phyloP scores from a whole-genome alignment of 73 alveolate species.

The Diophrys appendiculata region DNA sequence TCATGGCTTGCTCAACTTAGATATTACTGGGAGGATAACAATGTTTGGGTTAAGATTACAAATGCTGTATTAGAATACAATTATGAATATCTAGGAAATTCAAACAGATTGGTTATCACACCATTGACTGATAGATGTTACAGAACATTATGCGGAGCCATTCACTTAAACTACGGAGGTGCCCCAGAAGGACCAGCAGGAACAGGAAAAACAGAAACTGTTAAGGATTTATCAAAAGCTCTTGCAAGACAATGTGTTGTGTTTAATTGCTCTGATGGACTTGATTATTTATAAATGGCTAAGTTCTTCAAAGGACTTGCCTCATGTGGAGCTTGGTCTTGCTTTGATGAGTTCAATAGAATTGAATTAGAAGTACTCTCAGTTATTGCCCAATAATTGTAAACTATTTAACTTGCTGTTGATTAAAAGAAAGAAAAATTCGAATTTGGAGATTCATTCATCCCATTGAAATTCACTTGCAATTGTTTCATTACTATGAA shows the following conservation, averaged over 20 bases:
- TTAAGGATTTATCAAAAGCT: constrained; percentile 96
- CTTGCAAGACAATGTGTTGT: constrained; percentile 98
- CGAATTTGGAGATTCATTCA: constrained; percentile 87
- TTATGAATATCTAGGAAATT: constrained; percentile 98
- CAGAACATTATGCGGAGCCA: constrained; percentile 98
- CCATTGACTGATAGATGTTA: constrained; percentile 99
- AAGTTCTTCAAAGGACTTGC: constrained; percentile 95
- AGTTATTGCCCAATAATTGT: constrained; percentile 86
- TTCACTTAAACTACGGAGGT: constrained; percentile 95
- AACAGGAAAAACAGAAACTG: constrained; percentile 99
- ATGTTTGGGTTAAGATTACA: constrained; percentile 88
- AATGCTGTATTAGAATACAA: constrained; percentile 94
- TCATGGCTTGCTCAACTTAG: constrained; percentile 97
- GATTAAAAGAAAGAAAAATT: constrained; percentile 76
- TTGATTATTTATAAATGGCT: constrained; percentile 97
- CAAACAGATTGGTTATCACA: constrained; percentile 92
- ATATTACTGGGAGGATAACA: constrained; percentile 93
- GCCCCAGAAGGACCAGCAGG: constrained; percentile 99
- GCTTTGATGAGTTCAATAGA: constrained; percentile 97
- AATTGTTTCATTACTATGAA: constrained; percentile 98
- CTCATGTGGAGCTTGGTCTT: constrained; percentile 97
- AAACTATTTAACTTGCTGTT: constrained; percentile 77
- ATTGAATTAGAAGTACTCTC: constrained; percentile 93
- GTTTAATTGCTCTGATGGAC: constrained; percentile 99
- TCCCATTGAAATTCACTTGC: constrained; percentile 90